A percentile compares a stretch with the other conserved stretches of the same genome.
These are phyloP conservation scores for Linum trigynum DNA, from an alignment of 345 rosid species.

Conservation along the genomic window DNA sequence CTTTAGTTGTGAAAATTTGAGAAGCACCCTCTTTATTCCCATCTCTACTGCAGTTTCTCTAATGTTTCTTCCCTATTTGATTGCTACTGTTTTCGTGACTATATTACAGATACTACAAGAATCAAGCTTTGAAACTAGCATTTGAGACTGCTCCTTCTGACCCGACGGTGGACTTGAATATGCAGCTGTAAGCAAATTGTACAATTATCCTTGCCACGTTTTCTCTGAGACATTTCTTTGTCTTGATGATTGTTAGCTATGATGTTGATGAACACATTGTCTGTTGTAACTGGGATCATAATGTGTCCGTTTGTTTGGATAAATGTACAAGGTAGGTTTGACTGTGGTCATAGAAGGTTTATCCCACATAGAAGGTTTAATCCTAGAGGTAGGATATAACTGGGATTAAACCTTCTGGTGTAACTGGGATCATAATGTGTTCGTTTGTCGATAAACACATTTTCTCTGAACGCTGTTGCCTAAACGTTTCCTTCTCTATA, in stretches of 20 bases:
- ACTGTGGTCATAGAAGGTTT: neutral
- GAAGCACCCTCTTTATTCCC: neutral
- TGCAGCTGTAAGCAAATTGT: constrained; percentile 84
- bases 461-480: neutral
- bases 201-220: no score
- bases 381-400: neutral
- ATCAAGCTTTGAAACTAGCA: constrained; percentile 64
- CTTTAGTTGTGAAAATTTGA: neutral
- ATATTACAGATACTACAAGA: constrained; percentile 49
- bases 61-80: neutral
- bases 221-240: neutral
- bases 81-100: constrained; percentile 5
- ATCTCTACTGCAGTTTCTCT: neutral
- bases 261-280: neutral
- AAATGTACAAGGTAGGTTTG: no score
- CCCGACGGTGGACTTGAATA: constrained; percentile 91
- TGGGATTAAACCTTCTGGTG: no score
- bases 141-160: constrained; percentile 90
- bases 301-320: neutral
- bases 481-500: neutral
- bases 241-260: neutral
- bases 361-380: neutral
- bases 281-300: neutral
- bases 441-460: neutral
- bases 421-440: neutral